phyloP scores from a whole-genome alignment of 768 basidiomycete genomes.

The Russula compacta region DNA sequence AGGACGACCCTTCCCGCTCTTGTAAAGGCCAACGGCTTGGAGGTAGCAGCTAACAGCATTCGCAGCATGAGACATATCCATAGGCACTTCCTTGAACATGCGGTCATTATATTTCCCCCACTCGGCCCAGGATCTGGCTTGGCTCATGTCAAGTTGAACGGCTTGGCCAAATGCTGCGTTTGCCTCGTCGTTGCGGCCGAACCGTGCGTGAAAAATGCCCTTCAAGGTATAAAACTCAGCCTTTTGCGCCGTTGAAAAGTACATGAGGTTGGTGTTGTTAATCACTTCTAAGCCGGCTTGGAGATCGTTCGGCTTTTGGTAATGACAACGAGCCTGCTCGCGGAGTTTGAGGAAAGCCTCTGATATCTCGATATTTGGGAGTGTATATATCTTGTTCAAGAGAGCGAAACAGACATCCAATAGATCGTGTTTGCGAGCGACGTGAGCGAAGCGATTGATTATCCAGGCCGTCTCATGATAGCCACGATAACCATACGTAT shows the following conservation, averaged over 20 bases:
- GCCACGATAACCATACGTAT: constrained; percentile 87
- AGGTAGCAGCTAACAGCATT: constrained; percentile 96
- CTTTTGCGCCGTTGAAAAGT: constrained; percentile 90
- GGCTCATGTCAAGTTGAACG: constrained; percentile 88
- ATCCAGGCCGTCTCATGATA: constrained; percentile 99
- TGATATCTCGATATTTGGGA: constrained; percentile 99
- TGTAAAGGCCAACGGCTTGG: constrained; percentile 93
- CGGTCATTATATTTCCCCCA: constrained; percentile 94
- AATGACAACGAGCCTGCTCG: constrained; percentile 97
- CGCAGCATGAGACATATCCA: constrained; percentile 65
- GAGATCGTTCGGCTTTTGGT: constrained; percentile 89
- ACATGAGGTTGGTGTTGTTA: constrained; percentile 98
- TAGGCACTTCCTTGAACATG: constrained; percentile 81
- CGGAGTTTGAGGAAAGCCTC: constrained; percentile 98
- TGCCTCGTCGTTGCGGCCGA: constrained; percentile 81
- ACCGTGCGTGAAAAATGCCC: constrained; percentile 93
- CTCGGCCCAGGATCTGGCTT: constrained; percentile 97
- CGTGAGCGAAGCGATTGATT: constrained; percentile 98
- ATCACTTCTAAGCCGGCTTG: constrained; percentile 95
- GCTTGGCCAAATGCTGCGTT: constrained; percentile 90
- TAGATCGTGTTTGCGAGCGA: constrained; percentile 93
- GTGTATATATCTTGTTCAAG: constrained; percentile 93
- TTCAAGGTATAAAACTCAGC: constrained; percentile 98
- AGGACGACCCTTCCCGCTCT: constrained; percentile 86
- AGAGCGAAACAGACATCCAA: constrained; percentile 93